These are phyloP conservation scores for Wickerhamomyces chambardii DNA, from an alignment of 805 yeast species.

Conservation along the genomic window DNA sequence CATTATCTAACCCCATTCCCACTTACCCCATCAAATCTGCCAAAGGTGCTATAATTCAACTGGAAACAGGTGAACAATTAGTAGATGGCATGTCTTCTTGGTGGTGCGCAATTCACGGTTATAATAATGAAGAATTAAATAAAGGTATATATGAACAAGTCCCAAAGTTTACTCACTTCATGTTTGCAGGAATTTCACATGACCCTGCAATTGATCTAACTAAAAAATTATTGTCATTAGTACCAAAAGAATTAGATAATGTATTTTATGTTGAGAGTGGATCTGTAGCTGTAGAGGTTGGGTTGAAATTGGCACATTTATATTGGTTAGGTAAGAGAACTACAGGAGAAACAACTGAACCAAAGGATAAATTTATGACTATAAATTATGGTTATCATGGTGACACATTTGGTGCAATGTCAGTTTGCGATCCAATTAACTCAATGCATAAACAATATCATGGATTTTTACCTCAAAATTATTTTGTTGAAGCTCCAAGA, in stretches of 20 bases:
- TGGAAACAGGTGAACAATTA: slow-evolving; percentile 7
- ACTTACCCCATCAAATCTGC: slow-evolving; percentile 15
- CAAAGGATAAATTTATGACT: slow-evolving; percentile 17
- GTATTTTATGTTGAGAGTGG: slow-evolving; percentile 16
- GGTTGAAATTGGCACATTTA: slow-evolving; percentile 24
- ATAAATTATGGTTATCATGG: slow-evolving; percentile 27
- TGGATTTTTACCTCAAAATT: slow-evolving; percentile 17
- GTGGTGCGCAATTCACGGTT: slow-evolving; percentile 22
- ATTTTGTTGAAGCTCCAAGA: slow-evolving; percentile 17
- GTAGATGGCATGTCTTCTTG: slow-evolving; percentile 21
- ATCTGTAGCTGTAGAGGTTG: slow-evolving; percentile 27
- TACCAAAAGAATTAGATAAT: slow-evolving; percentile 7
- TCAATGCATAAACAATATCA: slow-evolving; percentile 22
- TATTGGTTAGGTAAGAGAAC: slow-evolving; percentile 12
- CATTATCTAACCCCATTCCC: slow-evolving; percentile 13
- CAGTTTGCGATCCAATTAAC: slow-evolving; percentile 23
- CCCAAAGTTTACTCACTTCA: slow-evolving; percentile 17
- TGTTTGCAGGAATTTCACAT: slow-evolving; percentile 19
- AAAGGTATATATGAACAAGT: slow-evolving; percentile 23
- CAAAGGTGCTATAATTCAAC: slow-evolving; percentile 10
- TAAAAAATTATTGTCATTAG: slow-evolving; percentile 20
- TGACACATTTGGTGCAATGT: slow-evolving; percentile 26
- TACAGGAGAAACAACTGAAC: slow-evolving; percentile 12
- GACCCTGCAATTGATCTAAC: slow-evolving; percentile 17
- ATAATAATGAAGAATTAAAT: slow-evolving; percentile 15